Evolutionary conservation across 306 rosid species (phyloP).

Genomic region (Prunus salicina): DNA sequence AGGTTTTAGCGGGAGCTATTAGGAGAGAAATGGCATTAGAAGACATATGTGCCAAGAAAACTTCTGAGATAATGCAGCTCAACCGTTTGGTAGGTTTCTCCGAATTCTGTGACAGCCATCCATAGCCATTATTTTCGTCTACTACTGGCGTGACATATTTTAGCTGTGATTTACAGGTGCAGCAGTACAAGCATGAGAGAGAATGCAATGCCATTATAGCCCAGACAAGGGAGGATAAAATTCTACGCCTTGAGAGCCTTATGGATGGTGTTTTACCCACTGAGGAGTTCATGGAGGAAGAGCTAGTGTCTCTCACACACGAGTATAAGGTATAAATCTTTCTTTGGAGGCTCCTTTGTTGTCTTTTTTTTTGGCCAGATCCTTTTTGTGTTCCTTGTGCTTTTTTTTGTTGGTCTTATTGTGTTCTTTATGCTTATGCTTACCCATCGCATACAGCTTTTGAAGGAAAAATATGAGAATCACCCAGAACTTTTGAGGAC

Average conservation of each 20-base stretch:
- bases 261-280: slow-evolving; percentile 90
- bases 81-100: slow-evolving; percentile 78
- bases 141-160: slow-evolving; percentile 32
- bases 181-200: slow-evolving; percentile 87
- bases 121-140: slow-evolving; percentile 12
- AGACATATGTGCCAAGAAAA: slow-evolving; percentile 81
- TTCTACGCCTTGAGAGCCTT: slow-evolving; percentile 86
- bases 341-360: slow-evolving; percentile 10
- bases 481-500: slow-evolving; percentile 86
- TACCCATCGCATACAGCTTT: slow-evolving; percentile 49
- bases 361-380: background rate
- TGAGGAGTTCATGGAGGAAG: slow-evolving; percentile 87
- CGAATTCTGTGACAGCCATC: slow-evolving; percentile 11
- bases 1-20: slow-evolving; percentile 92
- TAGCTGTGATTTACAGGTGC: slow-evolving; percentile 57
- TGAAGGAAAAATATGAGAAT: slow-evolving; percentile 82
- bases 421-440: slow-evolving; percentile 25
- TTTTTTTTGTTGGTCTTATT: background rate
- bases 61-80: slow-evolving; percentile 74
- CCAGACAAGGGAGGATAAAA: slow-evolving; percentile 93
- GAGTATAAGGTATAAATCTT: slow-evolving; percentile 68
- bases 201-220: slow-evolving; percentile 86
- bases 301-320: slow-evolving; percentile 59
- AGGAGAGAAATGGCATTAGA: slow-evolving; percentile 99
- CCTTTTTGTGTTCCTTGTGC: slow-evolving; percentile 6